Percentiles rank a stretch among this genome's conserved stretches.
Conservation (phyloP, 2,329 filamentous ascomycete genomes). For the Zalaria sp. region DNA sequence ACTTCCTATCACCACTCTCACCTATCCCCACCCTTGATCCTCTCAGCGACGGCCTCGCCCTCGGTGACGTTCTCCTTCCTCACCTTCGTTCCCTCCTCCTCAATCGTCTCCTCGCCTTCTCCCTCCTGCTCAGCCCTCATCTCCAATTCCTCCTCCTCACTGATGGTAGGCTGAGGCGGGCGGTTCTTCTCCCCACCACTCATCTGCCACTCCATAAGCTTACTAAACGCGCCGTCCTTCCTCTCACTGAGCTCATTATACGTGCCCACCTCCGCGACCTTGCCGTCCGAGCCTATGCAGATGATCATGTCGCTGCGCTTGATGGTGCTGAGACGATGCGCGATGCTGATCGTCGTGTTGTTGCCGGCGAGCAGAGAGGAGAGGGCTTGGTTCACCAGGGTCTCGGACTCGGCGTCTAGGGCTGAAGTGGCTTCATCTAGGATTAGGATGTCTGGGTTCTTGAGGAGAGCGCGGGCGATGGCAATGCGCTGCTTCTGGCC, state of each 20-base stretch:
- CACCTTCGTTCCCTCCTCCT: background rate
- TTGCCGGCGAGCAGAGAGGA: conserved; percentile 66
- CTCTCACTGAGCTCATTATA: conserved; percentile 64
- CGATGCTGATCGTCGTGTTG: conserved; percentile 96
- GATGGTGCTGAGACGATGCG: conserved; percentile 89
- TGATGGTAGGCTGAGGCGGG: conserved; percentile 1
- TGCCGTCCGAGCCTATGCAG: conserved; percentile 73
- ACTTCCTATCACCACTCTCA: background rate
- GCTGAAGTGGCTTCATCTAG: conserved; percentile 92
- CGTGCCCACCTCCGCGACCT: conserved; percentile 78
- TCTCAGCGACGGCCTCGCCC: conserved; percentile 3
- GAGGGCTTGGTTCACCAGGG: conserved; percentile 84
- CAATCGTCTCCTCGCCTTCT: conserved; percentile 2
- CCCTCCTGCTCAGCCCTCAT: background rate
- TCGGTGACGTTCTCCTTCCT: conserved; percentile 6
- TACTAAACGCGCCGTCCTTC: conserved; percentile 72
- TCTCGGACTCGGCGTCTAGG: conserved; percentile 91
- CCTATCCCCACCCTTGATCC: background rate
- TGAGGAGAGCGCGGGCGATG: conserved; percentile 86
- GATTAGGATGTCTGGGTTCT: conserved; percentile 92
- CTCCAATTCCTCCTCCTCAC: conserved; percentile 7
- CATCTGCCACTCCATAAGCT: conserved; percentile 98
- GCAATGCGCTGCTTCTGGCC: conserved; percentile 97
- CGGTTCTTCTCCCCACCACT: conserved; percentile 53
- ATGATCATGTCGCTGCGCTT: conserved; percentile 92